Evolutionary conservation across 2,329 filamentous ascomycete genomes (phyloP).

Genomic region (Cytospora chrysosperma): DNA sequence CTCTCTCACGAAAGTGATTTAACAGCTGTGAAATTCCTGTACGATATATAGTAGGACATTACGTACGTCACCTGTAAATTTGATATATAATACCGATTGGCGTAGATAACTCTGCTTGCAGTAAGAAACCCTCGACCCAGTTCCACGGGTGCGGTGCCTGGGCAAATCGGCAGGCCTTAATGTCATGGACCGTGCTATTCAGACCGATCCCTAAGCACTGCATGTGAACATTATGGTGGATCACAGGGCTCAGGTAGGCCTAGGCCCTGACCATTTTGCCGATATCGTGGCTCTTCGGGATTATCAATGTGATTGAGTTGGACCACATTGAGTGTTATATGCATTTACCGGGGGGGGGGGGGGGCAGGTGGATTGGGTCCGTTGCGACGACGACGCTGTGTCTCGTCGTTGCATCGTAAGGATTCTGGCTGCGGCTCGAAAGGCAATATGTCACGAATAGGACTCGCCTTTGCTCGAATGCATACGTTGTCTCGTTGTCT

Average conservation of each 20-base stretch:
- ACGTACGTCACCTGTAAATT: too few species aligned
- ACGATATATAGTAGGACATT: too few species aligned
- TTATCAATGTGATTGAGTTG: neutral
- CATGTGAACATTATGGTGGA: neutral
- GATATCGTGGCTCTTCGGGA: neutral
- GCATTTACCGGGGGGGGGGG: neutral
- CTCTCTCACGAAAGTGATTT: too few species aligned
- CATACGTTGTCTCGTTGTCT: too few species aligned
- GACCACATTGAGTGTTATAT: neutral
- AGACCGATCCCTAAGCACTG: neutral
- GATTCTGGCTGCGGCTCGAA: neutral
- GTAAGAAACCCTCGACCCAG: neutral
- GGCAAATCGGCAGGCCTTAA: neutral
- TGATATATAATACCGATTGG: neutral
- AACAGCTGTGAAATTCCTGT: too few species aligned
- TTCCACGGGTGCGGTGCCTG: too few species aligned
- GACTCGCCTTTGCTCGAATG: too few species aligned
- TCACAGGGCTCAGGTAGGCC: neutral
- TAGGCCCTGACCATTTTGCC: too few species aligned
- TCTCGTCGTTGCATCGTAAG: neutral
- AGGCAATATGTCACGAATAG: too few species aligned
- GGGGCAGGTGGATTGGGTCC: too few species aligned
- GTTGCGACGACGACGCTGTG: neutral
- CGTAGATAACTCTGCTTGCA: neutral
- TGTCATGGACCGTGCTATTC: neutral